Conservation (phyloP, 177 flowering plant genomes). For the Vitis hybrid region DNA sequence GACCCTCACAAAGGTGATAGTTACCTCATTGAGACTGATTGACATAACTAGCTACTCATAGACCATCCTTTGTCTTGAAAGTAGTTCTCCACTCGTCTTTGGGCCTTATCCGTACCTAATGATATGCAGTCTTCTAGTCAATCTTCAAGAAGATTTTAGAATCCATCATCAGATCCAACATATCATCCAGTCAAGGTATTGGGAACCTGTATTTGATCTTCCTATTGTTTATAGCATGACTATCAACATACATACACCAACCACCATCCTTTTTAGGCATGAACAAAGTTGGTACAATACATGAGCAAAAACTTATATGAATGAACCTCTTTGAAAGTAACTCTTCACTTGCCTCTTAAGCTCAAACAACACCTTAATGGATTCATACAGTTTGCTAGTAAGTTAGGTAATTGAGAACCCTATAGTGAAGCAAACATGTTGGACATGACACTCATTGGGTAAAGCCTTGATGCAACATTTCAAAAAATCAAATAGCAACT, state of each 20-base stretch:
- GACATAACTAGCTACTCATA: not conserved
- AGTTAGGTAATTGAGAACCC: no score
- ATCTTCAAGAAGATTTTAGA: not conserved
- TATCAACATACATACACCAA: not conserved
- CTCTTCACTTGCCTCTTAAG: no score
- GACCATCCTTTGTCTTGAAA: not conserved
- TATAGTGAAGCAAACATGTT: no score
- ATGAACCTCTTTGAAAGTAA: no score
- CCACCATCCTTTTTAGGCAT: slow-evolving; percentile 2
- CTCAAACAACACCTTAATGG: no score
- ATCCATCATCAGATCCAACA: not conserved
- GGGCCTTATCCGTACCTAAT: not conserved
- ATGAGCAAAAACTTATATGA: not conserved
- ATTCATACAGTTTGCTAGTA: no score
- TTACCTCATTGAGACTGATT: not conserved
- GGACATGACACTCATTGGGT: no score
- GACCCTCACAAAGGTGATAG: not conserved
- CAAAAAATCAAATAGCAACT: no score
- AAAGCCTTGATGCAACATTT: no score
- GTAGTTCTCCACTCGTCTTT: not conserved
- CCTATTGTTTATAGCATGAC: not conserved
- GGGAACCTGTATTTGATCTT: not conserved
- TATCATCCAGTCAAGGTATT: not conserved
- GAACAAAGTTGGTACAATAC: not conserved
- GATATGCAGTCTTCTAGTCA: not conserved